phyloP scores from a whole-genome alignment of 2,329 filamentous ascomycete species.

The Diaporthe citri region DNA sequence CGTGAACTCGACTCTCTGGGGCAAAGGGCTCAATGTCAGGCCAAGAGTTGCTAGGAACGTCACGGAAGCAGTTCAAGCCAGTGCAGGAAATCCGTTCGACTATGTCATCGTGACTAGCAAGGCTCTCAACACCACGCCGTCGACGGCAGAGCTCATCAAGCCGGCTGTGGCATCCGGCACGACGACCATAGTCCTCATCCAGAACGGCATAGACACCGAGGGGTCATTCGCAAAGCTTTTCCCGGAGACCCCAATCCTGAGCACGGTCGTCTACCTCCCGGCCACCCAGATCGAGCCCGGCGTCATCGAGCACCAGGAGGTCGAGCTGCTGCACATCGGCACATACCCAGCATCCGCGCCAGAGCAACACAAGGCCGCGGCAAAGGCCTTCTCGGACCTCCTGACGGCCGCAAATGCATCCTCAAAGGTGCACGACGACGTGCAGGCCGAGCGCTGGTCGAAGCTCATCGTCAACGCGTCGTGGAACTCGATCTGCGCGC shows the following conservation, averaged over 20 bases:
- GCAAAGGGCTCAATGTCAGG: conserved; percentile 44
- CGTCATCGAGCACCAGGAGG: conserved; percentile 32
- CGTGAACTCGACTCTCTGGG: conserved; percentile 49
- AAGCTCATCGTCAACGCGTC: conserved; percentile 83
- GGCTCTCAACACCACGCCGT: conserved; percentile 73
- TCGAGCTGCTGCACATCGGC: conserved; percentile 34
- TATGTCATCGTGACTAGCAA: conserved; percentile 80
- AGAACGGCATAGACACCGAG: conserved; percentile 80
- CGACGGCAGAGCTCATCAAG: conserved; percentile 72
- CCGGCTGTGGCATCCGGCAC: conserved; percentile 68
- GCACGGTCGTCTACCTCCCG: conserved; percentile 77
- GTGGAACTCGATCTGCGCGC: conserved; percentile 79
- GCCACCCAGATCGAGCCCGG: conserved; percentile 71
- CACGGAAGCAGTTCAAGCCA: conserved; percentile 47
- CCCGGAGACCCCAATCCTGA: conserved; percentile 70
- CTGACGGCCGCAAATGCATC: conserved; percentile 65
- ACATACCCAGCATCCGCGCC: conserved; percentile 34
- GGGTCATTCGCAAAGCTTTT: conserved; percentile 74
- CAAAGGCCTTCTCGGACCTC: conserved; percentile 52
- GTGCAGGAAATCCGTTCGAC: conserved; percentile 54
- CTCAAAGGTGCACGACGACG: conserved; percentile 74
- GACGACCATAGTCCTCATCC: conserved; percentile 72
- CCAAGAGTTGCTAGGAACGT: conserved; percentile 46
- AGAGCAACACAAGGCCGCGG: conserved; percentile 12
- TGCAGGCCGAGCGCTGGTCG: conserved; percentile 81